phyloP scores from a whole-genome alignment of 805 yeast genomes.

The Nakazawaea sp. region DNA sequence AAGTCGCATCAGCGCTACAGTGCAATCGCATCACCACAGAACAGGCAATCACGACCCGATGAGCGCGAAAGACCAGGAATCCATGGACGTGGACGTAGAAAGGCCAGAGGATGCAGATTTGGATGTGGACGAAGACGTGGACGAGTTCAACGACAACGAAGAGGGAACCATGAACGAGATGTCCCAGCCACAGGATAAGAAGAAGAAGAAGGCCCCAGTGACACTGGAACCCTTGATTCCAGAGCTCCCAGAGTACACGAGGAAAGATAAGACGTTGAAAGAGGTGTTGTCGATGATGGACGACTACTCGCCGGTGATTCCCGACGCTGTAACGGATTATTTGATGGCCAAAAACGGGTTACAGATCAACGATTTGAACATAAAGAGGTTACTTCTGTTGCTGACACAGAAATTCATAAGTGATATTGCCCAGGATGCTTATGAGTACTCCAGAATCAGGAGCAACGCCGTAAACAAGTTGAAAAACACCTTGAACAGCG shows the following conservation, averaged over 20 bases:
- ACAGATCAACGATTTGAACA: constrained; percentile 67
- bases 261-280: constrained; percentile 74
- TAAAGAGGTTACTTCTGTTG: constrained; percentile 79
- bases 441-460: constrained; percentile 88
- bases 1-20: no score
- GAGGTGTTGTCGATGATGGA: constrained; percentile 88
- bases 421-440: constrained; percentile 94
- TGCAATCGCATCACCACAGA: not conserved
- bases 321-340: constrained; percentile 94
- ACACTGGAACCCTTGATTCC: constrained; percentile 25
- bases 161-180: not conserved
- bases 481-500: constrained; percentile 61
- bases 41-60: not conserved
- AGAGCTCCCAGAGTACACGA: constrained; percentile 59
- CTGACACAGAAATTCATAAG: constrained; percentile 95
- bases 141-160: constrained; percentile 10
- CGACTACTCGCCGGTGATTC: constrained; percentile 91
- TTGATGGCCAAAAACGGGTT: constrained; percentile 83
- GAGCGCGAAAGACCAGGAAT: constrained; percentile 6
- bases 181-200: not conserved
- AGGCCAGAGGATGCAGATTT: constrained; percentile 4
- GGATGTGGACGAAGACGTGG: constrained; percentile 10
- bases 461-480: constrained; percentile 80
- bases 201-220: not conserved
- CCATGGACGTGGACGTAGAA: constrained; percentile 6